Conservation (phyloP, 1,284 basidiomycete species). For the Ganoderma lingzhi region DNA sequence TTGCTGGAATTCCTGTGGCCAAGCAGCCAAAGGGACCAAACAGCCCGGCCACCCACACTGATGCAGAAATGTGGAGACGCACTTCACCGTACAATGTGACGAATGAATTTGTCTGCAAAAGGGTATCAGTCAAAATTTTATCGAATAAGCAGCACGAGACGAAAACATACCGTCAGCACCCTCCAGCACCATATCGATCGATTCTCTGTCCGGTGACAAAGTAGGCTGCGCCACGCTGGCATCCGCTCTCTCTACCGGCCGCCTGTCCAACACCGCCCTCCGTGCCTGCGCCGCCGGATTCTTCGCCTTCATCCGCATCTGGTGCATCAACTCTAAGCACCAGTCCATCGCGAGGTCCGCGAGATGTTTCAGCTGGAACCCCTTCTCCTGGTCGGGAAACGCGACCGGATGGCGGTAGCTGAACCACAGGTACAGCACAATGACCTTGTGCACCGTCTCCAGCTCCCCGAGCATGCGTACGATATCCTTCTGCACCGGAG, state of each 20-base stretch:
- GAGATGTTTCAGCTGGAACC: slow-evolving; percentile 64
- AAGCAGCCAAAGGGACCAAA: background rate
- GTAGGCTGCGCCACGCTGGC: background rate
- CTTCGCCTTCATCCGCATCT: slow-evolving; percentile 16
- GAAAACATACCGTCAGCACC: background rate
- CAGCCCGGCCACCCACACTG: background rate
- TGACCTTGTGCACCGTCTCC: slow-evolving; percentile 85
- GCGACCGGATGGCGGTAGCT: slow-evolving; percentile 79
- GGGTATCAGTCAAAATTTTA: background rate
- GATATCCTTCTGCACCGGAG: slow-evolving; percentile 14
- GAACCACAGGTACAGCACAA: slow-evolving; percentile 91
- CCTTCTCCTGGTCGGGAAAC: slow-evolving; percentile 69
- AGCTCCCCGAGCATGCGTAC: slow-evolving; percentile 55
- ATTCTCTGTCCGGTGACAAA: background rate
- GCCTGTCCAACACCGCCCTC: slow-evolving; percentile 18
- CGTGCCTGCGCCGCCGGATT: slow-evolving; percentile 19
- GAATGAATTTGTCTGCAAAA: background rate
- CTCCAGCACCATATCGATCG: background rate
- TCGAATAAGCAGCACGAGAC: background rate
- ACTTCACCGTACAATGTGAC: background rate
- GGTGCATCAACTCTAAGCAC: slow-evolving; percentile 53
- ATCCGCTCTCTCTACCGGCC: slow-evolving; percentile 2
- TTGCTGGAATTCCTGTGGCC: background rate
- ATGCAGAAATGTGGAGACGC: background rate
- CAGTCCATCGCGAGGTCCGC: slow-evolving; percentile 78